These are phyloP conservation scores for Ceratobasidium sp. DNA, from an alignment of 1,284 basidiomycete species.

Conservation along the genomic window DNA sequence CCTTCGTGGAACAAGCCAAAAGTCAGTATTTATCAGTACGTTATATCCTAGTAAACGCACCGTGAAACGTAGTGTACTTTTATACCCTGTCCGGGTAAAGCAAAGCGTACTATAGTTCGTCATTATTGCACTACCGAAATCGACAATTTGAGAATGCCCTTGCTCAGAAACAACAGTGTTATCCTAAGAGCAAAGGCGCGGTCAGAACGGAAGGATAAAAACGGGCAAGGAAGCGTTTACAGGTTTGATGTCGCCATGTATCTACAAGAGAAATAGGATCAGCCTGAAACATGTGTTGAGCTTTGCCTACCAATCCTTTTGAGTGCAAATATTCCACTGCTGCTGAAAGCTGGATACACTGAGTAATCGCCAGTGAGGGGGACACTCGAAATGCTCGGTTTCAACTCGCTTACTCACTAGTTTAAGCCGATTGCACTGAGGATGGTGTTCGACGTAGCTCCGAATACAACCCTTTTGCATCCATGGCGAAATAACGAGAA, in stretches of 20 bases:
- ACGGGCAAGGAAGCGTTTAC: not conserved
- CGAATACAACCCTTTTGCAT: conserved; percentile 2
- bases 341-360: conserved; percentile 13
- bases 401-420: not conserved
- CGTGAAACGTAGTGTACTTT: not conserved
- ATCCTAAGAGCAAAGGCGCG: not conserved
- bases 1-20: not conserved
- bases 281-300: too few relatives aligned
- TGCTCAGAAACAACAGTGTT: conserved; percentile 27
- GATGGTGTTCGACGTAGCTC: not conserved
- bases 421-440: not conserved
- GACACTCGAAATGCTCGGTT: too few relatives aligned
- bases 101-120: not conserved
- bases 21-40: not conserved
- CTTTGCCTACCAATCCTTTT: conserved; percentile 1
- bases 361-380: not conserved
- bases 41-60: conserved; percentile 1
- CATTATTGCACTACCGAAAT: conserved; percentile 29
- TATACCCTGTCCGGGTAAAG: not conserved
- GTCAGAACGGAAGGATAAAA: not conserved
- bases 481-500: conserved; percentile 14
- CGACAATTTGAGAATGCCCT: not conserved
- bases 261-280: conserved; percentile 5
- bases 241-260: conserved; percentile 27
- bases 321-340: conserved; percentile 20